phyloP scores from a whole-genome alignment of 306 rosid genomes.

The Malus domestica region ASM211411v1 NC_041800.1:21966733-21967232 shows the following conservation, averaged over 20 bases:
- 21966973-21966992: conserved; percentile 72
- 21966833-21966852: conserved; percentile 63
- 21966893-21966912: conserved; percentile 82
- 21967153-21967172: conserved; percentile 83
- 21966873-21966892: conserved; percentile 51
- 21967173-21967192: conserved; percentile 86
- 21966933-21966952: conserved; percentile 83
- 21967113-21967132: conserved; percentile 38
- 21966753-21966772: conserved; percentile 47
- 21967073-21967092: background rate
- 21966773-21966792: conserved; percentile 72
- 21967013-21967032: conserved; percentile 32
- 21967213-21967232: conserved; percentile 22
- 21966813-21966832: conserved; percentile 58
- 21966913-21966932: conserved; percentile 88
- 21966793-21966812: conserved; percentile 58
- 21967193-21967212: conserved; percentile 53
- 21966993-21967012: conserved; percentile 77
- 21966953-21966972: conserved; percentile 76
- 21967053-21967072: background rate
- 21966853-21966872: conserved; percentile 52
- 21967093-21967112: conserved; percentile 6
- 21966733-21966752: conserved; percentile 42
- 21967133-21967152: conserved; percentile 71
- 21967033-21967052: background rate